Evolutionary conservation across 2,329 filamentous ascomycete genomes (phyloP), one percentile per base, ranked within the genome.

Genomic region (Lojkania enalia): DNA sequence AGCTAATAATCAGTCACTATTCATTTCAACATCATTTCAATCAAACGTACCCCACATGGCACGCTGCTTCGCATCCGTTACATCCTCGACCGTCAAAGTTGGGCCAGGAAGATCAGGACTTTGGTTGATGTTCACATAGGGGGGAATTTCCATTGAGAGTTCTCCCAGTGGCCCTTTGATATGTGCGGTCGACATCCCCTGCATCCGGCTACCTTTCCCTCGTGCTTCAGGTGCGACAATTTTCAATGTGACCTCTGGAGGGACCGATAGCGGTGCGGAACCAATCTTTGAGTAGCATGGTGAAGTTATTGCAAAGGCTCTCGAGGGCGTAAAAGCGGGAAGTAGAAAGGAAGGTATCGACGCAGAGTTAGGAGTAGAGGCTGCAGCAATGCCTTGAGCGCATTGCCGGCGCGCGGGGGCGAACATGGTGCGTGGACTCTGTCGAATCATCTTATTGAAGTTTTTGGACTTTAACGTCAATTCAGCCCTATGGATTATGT

Each of bases 31-130:
- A n/a, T 18, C 15, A 25, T 12, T n/a, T 5, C 16, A 14, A 5
- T 2, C 0, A 16, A 38, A 73, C 78, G 46, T 69, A 96, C 92
- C 94, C 94, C 94, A 97, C 91, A 97, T 97, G 71, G 88, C 88
- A 66, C 86, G 85, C 72, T 97, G 92, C 52, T 88, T 78, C 73
- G 85, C 85, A 41, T 83, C 71, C 14, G 82, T 74, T 14, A 77
- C 71, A 70, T 97, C 81, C 62, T 85, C 71, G 9, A 99, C 83
- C 43, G 77, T 82, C 54, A 99, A 74, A 21, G 77, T 77, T 9
- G 85, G 82, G 62, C 85, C 87, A 55, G 80, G 77, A 20, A 77
- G 72, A 39, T 78, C 78, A 15, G 75, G 68, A 63, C 95, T 86
- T 54, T 87, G 81, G 44, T 83, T 75, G 50, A 97, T 77, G 25